Base-by-base conservation (phyloP, 2,329 filamentous ascomycete species). In the Penicillium hordei region DNA sequence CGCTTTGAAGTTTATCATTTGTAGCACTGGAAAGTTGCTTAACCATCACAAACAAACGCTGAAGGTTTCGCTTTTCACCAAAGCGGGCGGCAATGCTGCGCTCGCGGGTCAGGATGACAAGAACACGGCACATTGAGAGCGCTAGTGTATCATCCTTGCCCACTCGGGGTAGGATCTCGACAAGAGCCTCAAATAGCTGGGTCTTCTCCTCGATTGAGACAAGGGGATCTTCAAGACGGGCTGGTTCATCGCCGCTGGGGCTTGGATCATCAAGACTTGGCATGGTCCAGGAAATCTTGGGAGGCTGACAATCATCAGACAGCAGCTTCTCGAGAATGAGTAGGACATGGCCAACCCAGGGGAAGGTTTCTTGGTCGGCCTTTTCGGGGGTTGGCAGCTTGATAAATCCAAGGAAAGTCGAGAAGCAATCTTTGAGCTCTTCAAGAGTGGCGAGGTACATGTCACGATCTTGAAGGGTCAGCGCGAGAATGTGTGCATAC, bases 31-130 rank as follows among this genome's bases (percentile, higher is more conserved):
- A 88, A 58, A 97, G 84, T 72, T 97, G 93, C 73, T 95, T 96
- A 57, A 93, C 87, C 90, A 97, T 96, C 51, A 97, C 85, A 75
- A 99, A 97, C 23, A 99, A 80, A 29, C 91, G 85, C 70, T 94
- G 90, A 48, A 99, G 81, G 66, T 96, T 95, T 70, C 88, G 89
- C 78, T 92, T 96, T 71, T 96, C 89, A 5, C 91, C 90, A 46
- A 97, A 82, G 44, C 83, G 80, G 62, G 86, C 83, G 2, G 94
- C 93, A 60, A 95, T 82, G 15, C 85, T 80, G 50, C 91, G 88
- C 59, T 86, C 85, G 23, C 95, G 86, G 1, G 94, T 97, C 31
- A 99, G 80, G 60, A 97, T 92, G 31, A 96, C 90, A 34, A 99
- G 78, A 13, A 96, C 86, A 40, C 94, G 86, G 48, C 90, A 83